Evolutionary conservation across 768 basidiomycete genomes (phyloP), one percentile per base, ranked within the genome.

Genomic region (Arthromyces matolae): DNA sequence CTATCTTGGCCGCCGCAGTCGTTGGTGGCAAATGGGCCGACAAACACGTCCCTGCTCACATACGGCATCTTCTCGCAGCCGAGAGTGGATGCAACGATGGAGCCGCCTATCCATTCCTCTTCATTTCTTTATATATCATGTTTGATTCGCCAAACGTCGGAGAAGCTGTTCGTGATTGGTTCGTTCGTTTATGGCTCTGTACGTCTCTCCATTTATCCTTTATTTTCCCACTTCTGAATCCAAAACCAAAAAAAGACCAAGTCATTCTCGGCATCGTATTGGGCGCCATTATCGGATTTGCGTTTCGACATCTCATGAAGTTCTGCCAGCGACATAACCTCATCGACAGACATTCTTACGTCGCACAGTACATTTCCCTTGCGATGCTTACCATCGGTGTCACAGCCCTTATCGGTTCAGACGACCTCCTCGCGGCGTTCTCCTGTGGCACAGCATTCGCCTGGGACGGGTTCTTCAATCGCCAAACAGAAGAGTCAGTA

Each of bases 51-150:
- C 90, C 89, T 1, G 83, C 86, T 1, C 89, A 92, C 60, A 71
- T 92, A 33, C 83, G 78, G 25, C 78, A 80, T 54, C 68, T 80
- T 1, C 61, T 79, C 4, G 81, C 83, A 1, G 83, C 81, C 5
- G 95, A 97, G 68, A 85, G 83, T 47, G 95, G 92, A 7, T 92
- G 91, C 60, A 99, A 98, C 64, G 96, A 99, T 52, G 96, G 96
- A 27, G 95, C 95, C 0, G 93, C 94, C 0, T 96, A 93, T 65
- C 94, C 93, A 0, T 97, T 97, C 66, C 73, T 98, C 23, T 93
- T 82, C 62, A 76, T 99, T 49, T 81, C 95, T 0, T 73, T 99
- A 3, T 97, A 95, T 64, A 79, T 98, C 52, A 79, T 84, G 47
- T 67, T 93, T 33, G 88, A 94, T 50, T 53, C 59, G 1, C 70